Percentiles rank a stretch among this genome's conserved stretches.
Conservation (phyloP, 2,329 filamentous ascomycete genomes). For the Lecanicillium sp. region DNA sequence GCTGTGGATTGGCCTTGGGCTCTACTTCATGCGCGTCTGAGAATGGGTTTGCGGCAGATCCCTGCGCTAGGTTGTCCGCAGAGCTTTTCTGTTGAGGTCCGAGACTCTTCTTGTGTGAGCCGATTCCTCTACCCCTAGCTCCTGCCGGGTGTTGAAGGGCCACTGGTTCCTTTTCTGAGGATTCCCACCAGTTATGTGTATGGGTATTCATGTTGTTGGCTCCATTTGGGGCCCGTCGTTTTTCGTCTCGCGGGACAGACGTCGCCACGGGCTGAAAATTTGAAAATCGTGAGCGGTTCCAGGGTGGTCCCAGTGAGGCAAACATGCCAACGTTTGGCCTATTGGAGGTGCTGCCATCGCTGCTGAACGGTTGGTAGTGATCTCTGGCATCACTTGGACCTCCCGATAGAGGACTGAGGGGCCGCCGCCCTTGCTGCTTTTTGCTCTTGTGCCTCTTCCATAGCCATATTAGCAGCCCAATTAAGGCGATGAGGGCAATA, state of each 20-base stretch:
- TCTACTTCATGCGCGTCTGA: constrained; percentile 37
- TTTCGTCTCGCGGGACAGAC: no score
- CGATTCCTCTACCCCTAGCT: constrained; percentile 7
- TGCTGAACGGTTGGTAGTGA: no score
- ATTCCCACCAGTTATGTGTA: no score
- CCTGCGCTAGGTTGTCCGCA: constrained; percentile 10
- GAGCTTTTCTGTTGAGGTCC: constrained; percentile 26
- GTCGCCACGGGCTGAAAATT: no score
- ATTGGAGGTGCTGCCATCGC: no score
- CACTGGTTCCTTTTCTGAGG: background rate
- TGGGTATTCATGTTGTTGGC: no score
- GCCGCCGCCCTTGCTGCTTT: constrained; percentile 34
- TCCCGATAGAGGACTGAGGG: background rate
- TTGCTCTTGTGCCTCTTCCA: constrained; percentile 32
- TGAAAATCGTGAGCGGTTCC: no score
- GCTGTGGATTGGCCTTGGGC: constrained; percentile 16
- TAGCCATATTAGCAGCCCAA: constrained; percentile 43
- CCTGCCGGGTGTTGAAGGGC: background rate
- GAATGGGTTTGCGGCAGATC: constrained; percentile 30
- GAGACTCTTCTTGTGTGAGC: constrained; percentile 29
- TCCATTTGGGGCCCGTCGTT: no score
- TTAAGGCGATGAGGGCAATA: constrained; percentile 30
- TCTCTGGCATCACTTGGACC: background rate
- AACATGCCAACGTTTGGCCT: no score
- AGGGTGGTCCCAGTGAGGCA: no score